phyloP scores from a whole-genome alignment of 23 red algal species.

The Gracilaria vermiculophylla region DNA sequence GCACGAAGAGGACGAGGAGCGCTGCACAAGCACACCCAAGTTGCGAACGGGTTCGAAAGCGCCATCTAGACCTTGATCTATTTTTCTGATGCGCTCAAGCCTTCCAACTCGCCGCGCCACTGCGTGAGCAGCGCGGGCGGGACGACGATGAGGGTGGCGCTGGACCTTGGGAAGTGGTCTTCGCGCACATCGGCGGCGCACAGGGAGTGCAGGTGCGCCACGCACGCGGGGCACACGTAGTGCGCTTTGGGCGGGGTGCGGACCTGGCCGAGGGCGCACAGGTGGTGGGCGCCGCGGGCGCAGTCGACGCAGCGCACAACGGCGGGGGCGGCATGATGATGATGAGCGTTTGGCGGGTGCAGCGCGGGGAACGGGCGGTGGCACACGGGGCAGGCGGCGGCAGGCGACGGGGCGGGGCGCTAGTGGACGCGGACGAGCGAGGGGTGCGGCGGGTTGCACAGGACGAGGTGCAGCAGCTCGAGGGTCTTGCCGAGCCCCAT shows the following conservation, averaged over 20 bases:
- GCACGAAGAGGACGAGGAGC: too few relatives aligned
- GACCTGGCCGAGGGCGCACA: too few relatives aligned
- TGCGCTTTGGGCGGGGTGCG: not conserved
- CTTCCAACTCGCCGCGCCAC: slow-evolving; percentile 31
- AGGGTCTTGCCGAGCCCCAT: slow-evolving; percentile 69
- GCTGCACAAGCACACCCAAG: too few relatives aligned
- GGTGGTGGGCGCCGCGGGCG: too few relatives aligned
- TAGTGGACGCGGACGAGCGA: not conserved
- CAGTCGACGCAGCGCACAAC: slow-evolving; percentile 5
- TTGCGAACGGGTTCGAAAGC: too few relatives aligned
- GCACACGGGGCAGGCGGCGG: not conserved
- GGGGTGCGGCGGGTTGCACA: not conserved
- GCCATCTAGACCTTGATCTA: too few relatives aligned
- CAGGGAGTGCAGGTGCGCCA: not conserved
- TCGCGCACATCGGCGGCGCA: not conserved
- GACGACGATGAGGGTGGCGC: slow-evolving; percentile 25
- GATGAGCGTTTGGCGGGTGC: too few relatives aligned
- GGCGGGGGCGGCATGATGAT: too few relatives aligned
- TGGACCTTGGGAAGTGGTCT: slow-evolving; percentile 8
- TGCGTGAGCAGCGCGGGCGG: slow-evolving; percentile 29
- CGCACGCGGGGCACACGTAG: slow-evolving; percentile 7
- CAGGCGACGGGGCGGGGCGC: too few relatives aligned
- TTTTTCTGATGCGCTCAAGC: too few relatives aligned
- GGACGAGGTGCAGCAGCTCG: slow-evolving; percentile 47
- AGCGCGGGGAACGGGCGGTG: not conserved